Evolutionary conservation across 2,329 filamentous ascomycete genomes (phyloP), one percentile per base, ranked within the genome.

Genomic region (Blumeriella jaapii): DNA sequence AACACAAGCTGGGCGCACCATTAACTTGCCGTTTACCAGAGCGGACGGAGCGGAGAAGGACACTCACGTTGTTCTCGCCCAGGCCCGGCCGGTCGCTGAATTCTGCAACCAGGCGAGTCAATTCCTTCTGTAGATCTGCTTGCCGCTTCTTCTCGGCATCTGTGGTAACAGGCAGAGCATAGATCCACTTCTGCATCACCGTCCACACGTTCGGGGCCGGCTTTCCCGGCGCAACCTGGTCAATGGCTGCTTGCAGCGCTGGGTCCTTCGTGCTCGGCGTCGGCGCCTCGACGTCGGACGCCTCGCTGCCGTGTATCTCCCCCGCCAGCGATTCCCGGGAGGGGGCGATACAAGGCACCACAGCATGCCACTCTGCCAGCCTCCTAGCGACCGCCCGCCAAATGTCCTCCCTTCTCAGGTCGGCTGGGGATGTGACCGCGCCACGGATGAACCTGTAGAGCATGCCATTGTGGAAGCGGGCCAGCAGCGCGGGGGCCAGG

Each of bases 151-250:
- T 70, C 57, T 94, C 74, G 36, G 71, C 67, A 20, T 78, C 72
- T 4, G 80, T 91, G 37, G 68, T 67, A 34, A 68, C 74, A 9
- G 91, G 87, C 44, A 98, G 67, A 24, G 84, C 89, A 48, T 79
- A 64, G 38, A 95, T 85, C 91, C 91, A 98, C 61, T 87, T 93
- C 58, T 93, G 85, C 71, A 95, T 82, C 20, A 93, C 86, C 5
- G 83, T 85, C 91, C 91, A 98, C 37, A 93, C 64, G 57, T 93
- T 95, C 12, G 86, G 83, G n/a, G 74, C 67, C 4, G 78, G 77
- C 54, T 79, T 84, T 41, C 74, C 74, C 29, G 74, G 74, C 14
- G 74, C 74, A 28, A 71, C 63, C 41, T 60, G 59, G 43, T 65
- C 61, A 40, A 70, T 65, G 30, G 59, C 57, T 33, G 59, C 52